A percentile compares a stretch with the other conserved stretches of the same genome.
These are phyloP conservation scores for Pichia sp. DNA, from an alignment of 1,139 yeast species.

Conservation along the genomic window DNA sequence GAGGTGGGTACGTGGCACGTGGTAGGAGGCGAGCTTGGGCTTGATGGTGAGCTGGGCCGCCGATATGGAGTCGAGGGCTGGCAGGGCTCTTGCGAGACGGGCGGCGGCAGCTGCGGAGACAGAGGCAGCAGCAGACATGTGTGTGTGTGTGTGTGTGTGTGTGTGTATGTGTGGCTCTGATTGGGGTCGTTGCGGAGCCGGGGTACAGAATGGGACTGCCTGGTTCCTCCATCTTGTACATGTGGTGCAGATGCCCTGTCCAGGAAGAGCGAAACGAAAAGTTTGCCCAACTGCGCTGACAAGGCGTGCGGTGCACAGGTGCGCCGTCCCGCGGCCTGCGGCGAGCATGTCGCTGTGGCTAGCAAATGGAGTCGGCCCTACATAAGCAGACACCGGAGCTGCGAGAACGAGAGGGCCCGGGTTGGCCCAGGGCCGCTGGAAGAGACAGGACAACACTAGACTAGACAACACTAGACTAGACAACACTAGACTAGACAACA, in stretches of 20 bases:
- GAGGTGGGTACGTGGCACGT: constrained; percentile 48
- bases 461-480: too few species aligned
- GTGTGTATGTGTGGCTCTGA: neutral
- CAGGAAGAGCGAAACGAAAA: neutral
- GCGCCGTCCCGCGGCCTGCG: neutral
- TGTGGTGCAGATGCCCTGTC: neutral
- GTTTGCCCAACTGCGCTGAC: too few species aligned
- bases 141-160: neutral
- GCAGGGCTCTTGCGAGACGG: constrained; percentile 23
- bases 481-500: too few species aligned
- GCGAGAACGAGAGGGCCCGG: too few species aligned
- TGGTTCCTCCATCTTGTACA: neutral
- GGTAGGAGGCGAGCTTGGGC: constrained; percentile 35
- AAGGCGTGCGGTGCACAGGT: neutral
- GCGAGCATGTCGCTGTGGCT: too few species aligned
- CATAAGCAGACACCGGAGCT: neutral
- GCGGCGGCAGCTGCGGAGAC: constrained; percentile 12
- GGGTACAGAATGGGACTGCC: neutral
- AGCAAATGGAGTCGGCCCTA: neutral
- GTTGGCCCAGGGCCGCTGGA: neutral
- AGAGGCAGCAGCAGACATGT: neutral
- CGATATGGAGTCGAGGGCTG: constrained; percentile 27
- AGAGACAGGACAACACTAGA: neutral
- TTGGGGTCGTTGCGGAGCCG: neutral
- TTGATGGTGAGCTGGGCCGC: constrained; percentile 24